Base-by-base conservation (phyloP, 805 yeast species). In the Dipodascus geniculatus region DNA sequence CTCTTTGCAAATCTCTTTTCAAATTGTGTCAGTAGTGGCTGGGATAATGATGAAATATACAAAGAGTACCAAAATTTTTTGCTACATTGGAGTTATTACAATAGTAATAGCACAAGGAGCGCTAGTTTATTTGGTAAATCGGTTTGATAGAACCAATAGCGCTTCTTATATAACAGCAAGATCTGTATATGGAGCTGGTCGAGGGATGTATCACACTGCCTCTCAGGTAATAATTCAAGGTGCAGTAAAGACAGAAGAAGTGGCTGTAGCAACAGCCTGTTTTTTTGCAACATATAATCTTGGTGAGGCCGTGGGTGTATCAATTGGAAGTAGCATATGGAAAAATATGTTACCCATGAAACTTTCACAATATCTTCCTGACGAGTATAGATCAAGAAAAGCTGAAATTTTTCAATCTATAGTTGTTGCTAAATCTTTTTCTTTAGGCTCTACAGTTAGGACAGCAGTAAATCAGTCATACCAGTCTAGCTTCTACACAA, bases 251-350 rank as follows among this genome's bases (percentile, higher is more conserved):
- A 85, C 78, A 64, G 79, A 79, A 60, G 70, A 74, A 63, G 76
- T 79, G 77, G 82, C 84, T 16, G 72, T 75, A 49, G 73, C 75
- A 19, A 71, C 77, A 42, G 72, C 84, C 1, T 62, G 79, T 47
- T 73, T 74, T 63, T 68, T 74, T 57, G 71, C 83, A 9, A 63
- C 74, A 22, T 78, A 77, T 61, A 73, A 74, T 57, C 68, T 82
- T 52, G 86, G 87, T 9, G 68, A 77, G 6, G 82, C 84, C 16
- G 60, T 81, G 51, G 87, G 86, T 24, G 63, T 74, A 23, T 65
- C 81, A 31, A 73, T 82, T 35, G 71, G 83, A 17, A 83, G 83
- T 59, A 84, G 85, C 24, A 71, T 81, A 50, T 81, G 85, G 85
- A 74, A 80, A 6, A 52, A 64, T 54, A 57, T 56, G 4, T 65